Evolutionary conservation across 768 basidiomycete species (phyloP), one percentile per base, ranked within the genome.

Genomic region (Suillus paluster): DNA sequence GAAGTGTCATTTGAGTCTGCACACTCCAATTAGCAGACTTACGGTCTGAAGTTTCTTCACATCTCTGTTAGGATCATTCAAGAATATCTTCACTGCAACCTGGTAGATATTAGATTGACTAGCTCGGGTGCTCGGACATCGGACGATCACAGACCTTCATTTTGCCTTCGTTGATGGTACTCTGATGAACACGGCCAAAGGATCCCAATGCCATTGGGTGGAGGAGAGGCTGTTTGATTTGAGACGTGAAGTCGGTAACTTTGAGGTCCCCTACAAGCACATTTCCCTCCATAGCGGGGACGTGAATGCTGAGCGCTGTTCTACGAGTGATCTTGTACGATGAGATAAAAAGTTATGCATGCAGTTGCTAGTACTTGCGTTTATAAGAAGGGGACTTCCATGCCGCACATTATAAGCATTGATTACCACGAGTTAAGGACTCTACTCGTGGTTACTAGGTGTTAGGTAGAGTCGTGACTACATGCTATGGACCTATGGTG

Each of bases 151-250:
- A 45, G 10, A 45, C 44, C 44, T 45, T 21, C 5, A 2, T 46
- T 12, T 46, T 14, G 12, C 23, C 21, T 23, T 46, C 21, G 14
- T 46, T 46, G 21, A 46, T 46, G 21, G 5, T 10, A 7, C 45
- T 23, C 7, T 19, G 21, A 46, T 46, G 8, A 14, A 46, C 45
- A 0, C 23, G 0, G 45, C 45, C 12, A 46, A 46, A 46, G 1
- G 45, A 23, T 3, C 45, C 21, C 10, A 0, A 0, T 7, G 1
- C 12, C 21, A 46, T n/a, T n/a, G n/a, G n/a, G n/a, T n/a, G n/a
- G n/a, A n/a, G n/a, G n/a, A n/a, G n/a, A n/a, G n/a, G n/a, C n/a
- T n/a, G 45, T 21, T 46, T 12, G 5, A 46, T 46, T 46, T 46
- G 45, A 46, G 45, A 46, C 5, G 45, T 19, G 6, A 46, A 21